Base-by-base conservation (phyloP, 2,329 filamentous ascomycete species). In the Aulographum hederae region DNA sequence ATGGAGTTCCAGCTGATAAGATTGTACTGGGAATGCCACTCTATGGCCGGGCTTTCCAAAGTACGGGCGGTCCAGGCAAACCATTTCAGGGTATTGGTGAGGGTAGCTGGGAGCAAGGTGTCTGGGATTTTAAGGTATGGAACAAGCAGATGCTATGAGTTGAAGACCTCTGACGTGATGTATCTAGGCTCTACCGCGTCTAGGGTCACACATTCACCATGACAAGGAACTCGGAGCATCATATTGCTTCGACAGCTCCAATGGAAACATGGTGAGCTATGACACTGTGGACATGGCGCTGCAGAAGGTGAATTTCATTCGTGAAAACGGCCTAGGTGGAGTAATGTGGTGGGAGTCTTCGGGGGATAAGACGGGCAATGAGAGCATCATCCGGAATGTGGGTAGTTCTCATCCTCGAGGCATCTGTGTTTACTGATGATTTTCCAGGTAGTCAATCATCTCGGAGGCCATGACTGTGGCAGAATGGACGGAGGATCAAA, bases 341-440 rank as follows among this genome's bases (percentile, higher is more conserved):
- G 81, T 68, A n/a, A 94, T 95, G 85, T 95, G 82, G 82, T 91
- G 80, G 80, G 85, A 94, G 57, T 80, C 72, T 43, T 86, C 77
- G 45, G 74, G 69, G 1, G 86, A 94, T 50, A 74, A 53, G 3
- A 16, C 27, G 8, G 73, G 71, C 0, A 52, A 51, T 8, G 58
- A 63, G 0, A 86, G 79, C 43, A 49, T 94, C 46, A 82, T 63
- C 32, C 43, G 44, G 19, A 47, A 52, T 26, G 53, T 53, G 37
- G 39, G 49, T 45, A 19, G 26, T 14, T 20, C 25, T 21, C n/a
- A 28, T 17, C 21, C 21, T 21, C 32, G 40, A 30, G 39, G 16
- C 11, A 17, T 4, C 17, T n/a, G 4, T 12, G 16, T 15, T 21
- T 11, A 18, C 16, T 31, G 19, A 32, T 12, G 3, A 3, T 18